Base-by-base conservation (phyloP, 2,329 filamentous ascomycete genomes). In the Penicillium digitatum region DNA sequence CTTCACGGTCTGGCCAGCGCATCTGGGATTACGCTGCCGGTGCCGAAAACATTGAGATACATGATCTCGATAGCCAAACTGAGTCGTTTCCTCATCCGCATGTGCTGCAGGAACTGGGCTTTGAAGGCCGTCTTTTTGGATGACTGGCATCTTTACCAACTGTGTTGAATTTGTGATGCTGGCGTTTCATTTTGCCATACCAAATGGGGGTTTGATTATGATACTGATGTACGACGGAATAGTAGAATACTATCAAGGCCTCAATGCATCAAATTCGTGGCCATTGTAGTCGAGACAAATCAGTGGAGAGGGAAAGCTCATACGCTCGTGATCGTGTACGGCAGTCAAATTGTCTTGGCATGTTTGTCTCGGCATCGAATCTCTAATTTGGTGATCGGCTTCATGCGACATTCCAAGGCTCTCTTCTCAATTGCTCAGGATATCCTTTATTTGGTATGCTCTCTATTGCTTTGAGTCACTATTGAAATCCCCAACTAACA, bases 1-100 rank as follows among this genome's bases (percentile, higher is more conserved):
- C 43, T 43, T 51, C 57, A 4, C 63, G 62, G 60, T 55, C 57
- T n/a, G 46, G 49, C 26, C 55, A 62, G 16, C 58, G 60, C 29
- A 29, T 46, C 12, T 65, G 62, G 62, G 51, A 63, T 44, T 39
- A 54, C 3, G 24, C 58, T n/a, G 51, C 42, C 27, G 40, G 50
- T 20, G 20, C 34, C 12, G 45, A 54, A 5, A 48, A 57, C 29
- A 39, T 50, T 16, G 49, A 52, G 6, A 31, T 57, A 7, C 40
- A 38, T 16, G 42, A 56, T 14, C 44, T 47, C 12, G 47, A 54
- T 18, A 48, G 57, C 7, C 56, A 62, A 22, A 27, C 12, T 7
- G 57, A 59, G 32, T 29, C 48, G 18, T 32, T 27, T 18, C 35
- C 52, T 45, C 56, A 48, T 37, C 14, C 37, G 1, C 29, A 42